Conservation (phyloP, 2,329 filamentous ascomycete genomes). For the Alternaria brassicicola region DNA sequence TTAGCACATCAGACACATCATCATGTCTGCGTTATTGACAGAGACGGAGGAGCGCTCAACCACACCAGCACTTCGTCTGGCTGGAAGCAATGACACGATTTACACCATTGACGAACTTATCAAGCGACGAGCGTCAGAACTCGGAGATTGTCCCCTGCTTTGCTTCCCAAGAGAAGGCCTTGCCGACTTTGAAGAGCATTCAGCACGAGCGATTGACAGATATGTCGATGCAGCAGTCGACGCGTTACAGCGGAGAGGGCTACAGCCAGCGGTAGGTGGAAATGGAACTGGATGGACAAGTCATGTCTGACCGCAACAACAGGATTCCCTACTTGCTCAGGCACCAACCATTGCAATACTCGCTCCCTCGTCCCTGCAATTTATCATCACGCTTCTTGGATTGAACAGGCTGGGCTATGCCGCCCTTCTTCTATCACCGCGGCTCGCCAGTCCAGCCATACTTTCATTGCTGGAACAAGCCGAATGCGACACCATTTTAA, state of each 20-base stretch:
- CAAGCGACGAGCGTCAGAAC: constrained; percentile 21
- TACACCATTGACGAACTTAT: constrained; percentile 37
- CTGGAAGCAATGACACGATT: constrained; percentile 17
- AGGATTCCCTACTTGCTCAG: constrained; percentile 25
- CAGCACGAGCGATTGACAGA: constrained; percentile 29
- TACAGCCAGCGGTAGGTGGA: constrained; percentile 29
- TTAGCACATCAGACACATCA: neutral
- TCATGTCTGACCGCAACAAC: neutral
- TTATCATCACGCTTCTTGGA: constrained; percentile 61
- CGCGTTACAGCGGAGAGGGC: constrained; percentile 25
- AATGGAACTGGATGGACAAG: neutral
- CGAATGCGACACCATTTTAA: constrained; percentile 31
- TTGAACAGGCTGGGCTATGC: constrained; percentile 63
- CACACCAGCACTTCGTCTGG: constrained; percentile 1
- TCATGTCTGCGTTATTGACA: constrained; percentile 22
- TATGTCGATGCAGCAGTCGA: constrained; percentile 19
- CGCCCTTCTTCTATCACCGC: constrained; percentile 60
- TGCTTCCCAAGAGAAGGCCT: constrained; percentile 32
- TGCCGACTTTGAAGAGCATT: constrained; percentile 35
- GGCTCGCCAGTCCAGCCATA: constrained; percentile 60
- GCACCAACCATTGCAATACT: constrained; percentile 55
- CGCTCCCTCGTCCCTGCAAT: constrained; percentile 61
- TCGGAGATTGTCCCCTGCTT: constrained; percentile 26
- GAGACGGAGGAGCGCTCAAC: constrained; percentile 9
- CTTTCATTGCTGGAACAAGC: constrained; percentile 48